Percentiles rank a stretch among this genome's conserved stretches.
Conservation (phyloP, 108 stramenopile genomes). For the Discostella pseudostelligera region DNA sequence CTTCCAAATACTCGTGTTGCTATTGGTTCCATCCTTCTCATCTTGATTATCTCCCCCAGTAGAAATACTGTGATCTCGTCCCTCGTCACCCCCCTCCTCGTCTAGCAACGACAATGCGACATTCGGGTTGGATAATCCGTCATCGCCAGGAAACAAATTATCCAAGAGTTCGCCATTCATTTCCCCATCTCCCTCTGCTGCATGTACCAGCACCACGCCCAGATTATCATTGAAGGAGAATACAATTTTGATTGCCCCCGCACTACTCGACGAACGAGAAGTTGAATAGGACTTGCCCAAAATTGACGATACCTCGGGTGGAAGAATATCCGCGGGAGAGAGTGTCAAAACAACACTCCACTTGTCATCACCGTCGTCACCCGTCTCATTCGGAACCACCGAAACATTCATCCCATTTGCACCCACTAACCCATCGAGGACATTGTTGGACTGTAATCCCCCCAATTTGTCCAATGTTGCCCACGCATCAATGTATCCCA, state of each 20-base stretch:
- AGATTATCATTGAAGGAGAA: slow-evolving; percentile 22
- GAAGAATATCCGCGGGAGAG: slow-evolving; percentile 23
- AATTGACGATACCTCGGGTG: slow-evolving; percentile 19
- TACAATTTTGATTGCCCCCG: slow-evolving; percentile 19
- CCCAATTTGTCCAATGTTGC: slow-evolving; percentile 33
- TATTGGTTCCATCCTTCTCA: slow-evolving; percentile 1
- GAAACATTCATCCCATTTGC: slow-evolving; percentile 25
- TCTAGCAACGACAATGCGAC: slow-evolving; percentile 24
- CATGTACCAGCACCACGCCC: slow-evolving; percentile 23
- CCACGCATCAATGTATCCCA: slow-evolving; percentile 58
- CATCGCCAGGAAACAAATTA: slow-evolving; percentile 42
- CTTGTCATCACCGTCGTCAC: neutral
- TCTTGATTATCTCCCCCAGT: slow-evolving; percentile 2
- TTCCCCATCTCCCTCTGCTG: slow-evolving; percentile 3
- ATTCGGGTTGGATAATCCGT: slow-evolving; percentile 35
- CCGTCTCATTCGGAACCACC: slow-evolving; percentile 9
- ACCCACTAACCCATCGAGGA: slow-evolving; percentile 30
- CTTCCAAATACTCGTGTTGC: slow-evolving; percentile 14
- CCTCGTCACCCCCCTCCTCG: slow-evolving; percentile 22
- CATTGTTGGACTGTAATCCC: neutral
- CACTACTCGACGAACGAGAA: neutral
- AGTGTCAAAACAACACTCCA: slow-evolving; percentile 37
- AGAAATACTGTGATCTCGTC: neutral
- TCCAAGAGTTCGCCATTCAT: slow-evolving; percentile 25
- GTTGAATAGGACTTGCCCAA: slow-evolving; percentile 17